Evolutionary conservation across 495 filamentous ascomycete genomes (phyloP), one percentile per base, ranked within the genome.

Genomic region (Penicillium riverlandense): DNA sequence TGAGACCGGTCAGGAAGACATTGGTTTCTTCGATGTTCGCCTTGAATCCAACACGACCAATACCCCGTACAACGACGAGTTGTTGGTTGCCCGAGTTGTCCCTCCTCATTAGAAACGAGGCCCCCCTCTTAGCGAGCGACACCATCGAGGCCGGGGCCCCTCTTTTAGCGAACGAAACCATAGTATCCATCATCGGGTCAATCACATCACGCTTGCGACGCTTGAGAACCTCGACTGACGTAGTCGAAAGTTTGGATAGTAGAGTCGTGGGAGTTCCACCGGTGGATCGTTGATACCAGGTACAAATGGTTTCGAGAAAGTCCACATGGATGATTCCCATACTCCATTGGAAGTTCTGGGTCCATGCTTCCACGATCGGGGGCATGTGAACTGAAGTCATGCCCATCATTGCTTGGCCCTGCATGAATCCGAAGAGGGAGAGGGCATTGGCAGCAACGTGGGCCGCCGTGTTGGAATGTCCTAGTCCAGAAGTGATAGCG

Each of bases 271-370:
- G 86, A 15, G 78, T 86, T 42, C 92, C 92, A 30, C 92, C 92
- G 5, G 92, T 98, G 10, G 92, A 74, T 28, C 90, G 85, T 64
- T 96, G 92, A 62, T 97, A 98, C 92, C 92, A 98, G 29, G 88
- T 94, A 42, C 87, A 82, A 48, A 96, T 88, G 29, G 72, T 69
- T 61, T 98, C 87, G 58, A 97, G 76, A 65, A 97, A 98, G 35
- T 74, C 72, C 45, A 98, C 77, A 41, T 78, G 77, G 57, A 98
- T 95, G 57, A 98, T 90, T 54, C 92, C 92, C 88, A 98, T 94
- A 61, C 82, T 91, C 92, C 92, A 98, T 63, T 91, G 84, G 72
- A 97, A 96, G 58, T 97, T 92, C 71, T 97, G 91, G 1, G 91
- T 96, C 92, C 92, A 98, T 0, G 91, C 76, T 56, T 85, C 77